Base-by-base conservation (phyloP, 2,329 filamentous ascomycete species). In the Aspergillus flavus region DNA sequence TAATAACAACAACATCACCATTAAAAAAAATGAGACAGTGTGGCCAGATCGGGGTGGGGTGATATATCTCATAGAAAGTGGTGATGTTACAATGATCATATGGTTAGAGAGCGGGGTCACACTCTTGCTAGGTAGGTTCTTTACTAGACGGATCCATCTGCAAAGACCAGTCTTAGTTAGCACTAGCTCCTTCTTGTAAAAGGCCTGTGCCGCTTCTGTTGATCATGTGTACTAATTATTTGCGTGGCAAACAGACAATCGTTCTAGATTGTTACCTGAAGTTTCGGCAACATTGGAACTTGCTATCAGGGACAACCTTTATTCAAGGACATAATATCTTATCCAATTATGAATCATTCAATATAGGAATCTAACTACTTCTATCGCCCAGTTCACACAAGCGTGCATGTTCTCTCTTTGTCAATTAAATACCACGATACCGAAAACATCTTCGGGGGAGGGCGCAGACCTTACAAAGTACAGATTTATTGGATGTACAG, bases 11-110 rank as follows among this genome's bases (percentile, higher is more conserved):
- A 41, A 10, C 36, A 39, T 39, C 36, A 39, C 19, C 36, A 39
- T 45, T 9, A 50, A 32, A 32, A 32, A 16, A 21, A 28, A 9
- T 36, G 30, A 36, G n/a, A 26, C 19, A 7, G 12, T 21, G 52
- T 55, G 52, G 52, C 21, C 52, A 36, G 34, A 55, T 28, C 21
- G 39, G 39, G 32, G 34, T 55, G 34, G 34, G 52, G 32, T 39
- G 34, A 55, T 39, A 39, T 39, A 23, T 48, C 52, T 21, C 57
- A 54, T 28, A 36, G 12, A 36, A 39, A 21, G 23, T 55, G 52
- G 32, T 55, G 11, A 55, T 55, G 32, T 39, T 28, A 55, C 32
- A 26, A 36, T 59, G 14, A 59, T 59, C 48, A 41, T 53, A 59
- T 59, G 58, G 34, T 58, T 58, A 6, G 19, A 16, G 43, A n/a